Evolutionary conservation across 108 stramenopile genomes (phyloP), one percentile per base, ranked within the genome.

Genomic region (Cylindrotheca closterium): DNA sequence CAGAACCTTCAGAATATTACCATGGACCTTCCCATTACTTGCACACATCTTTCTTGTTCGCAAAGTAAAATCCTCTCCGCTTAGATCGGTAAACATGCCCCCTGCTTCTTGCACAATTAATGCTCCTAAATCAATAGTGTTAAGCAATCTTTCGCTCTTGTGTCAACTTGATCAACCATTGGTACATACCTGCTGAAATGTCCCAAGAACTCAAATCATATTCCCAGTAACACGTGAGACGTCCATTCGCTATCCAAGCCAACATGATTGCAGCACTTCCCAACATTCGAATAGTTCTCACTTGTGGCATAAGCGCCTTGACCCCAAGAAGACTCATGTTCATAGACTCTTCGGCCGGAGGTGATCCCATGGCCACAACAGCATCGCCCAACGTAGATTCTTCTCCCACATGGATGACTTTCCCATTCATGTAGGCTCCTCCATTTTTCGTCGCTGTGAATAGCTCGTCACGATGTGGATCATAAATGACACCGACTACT

Each of bases 141-240:
- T n/a, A n/a, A n/a, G n/a, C n/a, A n/a, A n/a, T n/a, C n/a, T n/a
- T n/a, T n/a, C n/a, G n/a, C n/a, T n/a, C n/a, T n/a, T n/a, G n/a
- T n/a, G n/a, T n/a, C n/a, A n/a, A n/a, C n/a, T n/a, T n/a, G n/a
- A n/a, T n/a, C n/a, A n/a, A n/a, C n/a, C n/a, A n/a, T n/a, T n/a
- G n/a, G n/a, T n/a, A 15, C 37, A 10, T 42, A 1, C 91, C 88
- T 19, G 91, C 91, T 19, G 85, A 77, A 56, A 89, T 71, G 61
- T 92, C 91, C 91, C 91, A 92, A 4, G 73, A 81, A 59, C 81
- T 85, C 71, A 92, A 77, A 73, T 92, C 91, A 73, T 88, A 92
- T 19, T 80, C 78, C 71, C 88, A 80, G 58, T 89, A 92, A n/a
- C 81, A 69, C 19, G 80, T 81, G 48, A 92, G 71, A 55, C 86